Conservation (phyloP, 2,329 filamentous ascomycete genomes). For the Grosmannia clavigera region DNA sequence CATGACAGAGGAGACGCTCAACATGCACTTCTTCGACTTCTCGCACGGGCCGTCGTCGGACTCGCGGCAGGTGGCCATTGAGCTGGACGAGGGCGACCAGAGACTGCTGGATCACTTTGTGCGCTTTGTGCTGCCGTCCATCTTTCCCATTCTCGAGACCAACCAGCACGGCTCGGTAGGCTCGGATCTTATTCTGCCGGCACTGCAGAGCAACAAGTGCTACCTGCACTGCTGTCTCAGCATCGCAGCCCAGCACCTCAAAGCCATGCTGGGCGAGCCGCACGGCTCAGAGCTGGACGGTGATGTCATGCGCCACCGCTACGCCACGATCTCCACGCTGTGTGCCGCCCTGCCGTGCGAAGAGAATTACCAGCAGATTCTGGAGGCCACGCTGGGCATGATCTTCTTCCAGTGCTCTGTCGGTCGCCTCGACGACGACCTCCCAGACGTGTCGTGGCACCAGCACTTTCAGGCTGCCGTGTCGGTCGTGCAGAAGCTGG, state of each 20-base stretch:
- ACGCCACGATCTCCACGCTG: conserved; percentile 72
- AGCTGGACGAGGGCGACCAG: conserved; percentile 80
- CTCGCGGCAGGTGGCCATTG: conserved; percentile 44
- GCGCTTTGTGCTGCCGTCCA: conserved; percentile 70
- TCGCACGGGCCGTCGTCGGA: conserved; percentile 39
- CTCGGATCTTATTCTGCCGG: conserved; percentile 72
- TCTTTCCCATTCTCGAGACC: conserved; percentile 85
- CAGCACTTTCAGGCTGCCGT: conserved; percentile 90
- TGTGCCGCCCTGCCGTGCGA: conserved; percentile 73
- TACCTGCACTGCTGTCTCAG: conserved; percentile 95
- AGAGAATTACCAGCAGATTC: conserved; percentile 72
- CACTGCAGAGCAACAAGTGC: conserved; percentile 79
- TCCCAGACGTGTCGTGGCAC: conserved; percentile 91
- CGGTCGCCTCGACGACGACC: conserved; percentile 68
- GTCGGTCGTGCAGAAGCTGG: conserved; percentile 73
- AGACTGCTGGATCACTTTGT: conserved; percentile 84
- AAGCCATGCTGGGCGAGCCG: conserved; percentile 50
- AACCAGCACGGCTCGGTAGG: conserved; percentile 76
- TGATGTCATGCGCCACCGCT: conserved; percentile 87
- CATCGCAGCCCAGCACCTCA: conserved; percentile 84
- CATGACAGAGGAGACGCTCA: conserved; percentile 50
- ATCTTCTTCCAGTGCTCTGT: conserved; percentile 95
- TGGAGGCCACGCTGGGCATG: conserved; percentile 86
- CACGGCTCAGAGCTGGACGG: conserved; percentile 64
- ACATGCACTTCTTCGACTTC: conserved; percentile 77